Conservation (phyloP, 2,329 filamentous ascomycete genomes). For the Trichoderma hamatum region DNA sequence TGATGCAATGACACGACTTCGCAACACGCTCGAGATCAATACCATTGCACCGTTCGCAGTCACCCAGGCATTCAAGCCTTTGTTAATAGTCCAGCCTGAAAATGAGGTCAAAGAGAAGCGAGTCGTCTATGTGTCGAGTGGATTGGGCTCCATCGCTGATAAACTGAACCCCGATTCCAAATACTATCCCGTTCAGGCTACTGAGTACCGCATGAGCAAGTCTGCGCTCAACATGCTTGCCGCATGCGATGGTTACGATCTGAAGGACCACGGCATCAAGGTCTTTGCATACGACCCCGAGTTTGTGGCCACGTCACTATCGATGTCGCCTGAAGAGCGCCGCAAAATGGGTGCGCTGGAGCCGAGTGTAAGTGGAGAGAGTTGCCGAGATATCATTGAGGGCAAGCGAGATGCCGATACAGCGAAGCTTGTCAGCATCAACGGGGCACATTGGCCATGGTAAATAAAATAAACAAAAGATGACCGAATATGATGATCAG, state of each 20-base stretch:
- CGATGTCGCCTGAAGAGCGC: conserved; percentile 31
- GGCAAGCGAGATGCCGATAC: conserved; percentile 29
- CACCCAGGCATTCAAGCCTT: conserved; percentile 38
- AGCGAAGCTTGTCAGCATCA: conserved; percentile 21
- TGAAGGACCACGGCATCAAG: conserved; percentile 36
- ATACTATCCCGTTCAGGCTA: not conserved
- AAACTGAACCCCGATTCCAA: conserved; percentile 28
- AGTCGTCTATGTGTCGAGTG: conserved; percentile 41
- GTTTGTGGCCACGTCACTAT: conserved; percentile 40
- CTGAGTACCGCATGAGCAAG: conserved; percentile 42
- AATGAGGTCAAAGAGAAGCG: conserved; percentile 20
- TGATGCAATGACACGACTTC: conserved; percentile 29
- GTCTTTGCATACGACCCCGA: conserved; percentile 42
- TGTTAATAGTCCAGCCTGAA: conserved; percentile 37
- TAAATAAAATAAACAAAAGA: not conserved
- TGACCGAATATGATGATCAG: not conserved
- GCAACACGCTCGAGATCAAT: conserved; percentile 50
- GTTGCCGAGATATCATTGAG: conserved; percentile 26
- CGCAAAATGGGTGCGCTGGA: conserved; percentile 11
- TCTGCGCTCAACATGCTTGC: conserved; percentile 43
- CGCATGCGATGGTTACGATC: conserved; percentile 35
- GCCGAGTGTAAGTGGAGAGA: conserved; percentile 20
- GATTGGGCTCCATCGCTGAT: conserved; percentile 38
- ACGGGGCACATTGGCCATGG: conserved; percentile 1
- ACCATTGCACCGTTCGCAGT: conserved; percentile 37